Evolutionary conservation across 345 rosid species (phyloP).

Genomic region (Cardamine chenopodiifolia): DNA sequence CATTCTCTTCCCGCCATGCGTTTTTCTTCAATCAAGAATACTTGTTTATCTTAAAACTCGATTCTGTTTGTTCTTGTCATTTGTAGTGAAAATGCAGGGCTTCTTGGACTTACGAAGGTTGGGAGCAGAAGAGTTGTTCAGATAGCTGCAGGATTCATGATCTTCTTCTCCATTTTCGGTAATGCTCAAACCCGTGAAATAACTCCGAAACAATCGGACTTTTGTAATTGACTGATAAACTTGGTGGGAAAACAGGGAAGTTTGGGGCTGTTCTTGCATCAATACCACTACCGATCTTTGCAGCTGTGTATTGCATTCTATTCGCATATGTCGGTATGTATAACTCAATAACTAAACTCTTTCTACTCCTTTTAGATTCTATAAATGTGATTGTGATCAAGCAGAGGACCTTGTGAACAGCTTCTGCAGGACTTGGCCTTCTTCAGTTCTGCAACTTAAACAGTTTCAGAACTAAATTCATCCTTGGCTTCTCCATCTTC

Average conservation of each 20-base stretch:
- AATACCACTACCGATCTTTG: constrained; percentile 77
- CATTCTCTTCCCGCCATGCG: neutral
- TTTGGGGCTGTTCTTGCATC: constrained; percentile 94
- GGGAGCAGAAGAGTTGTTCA: constrained; percentile 86
- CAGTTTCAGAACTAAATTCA: constrained; percentile 82
- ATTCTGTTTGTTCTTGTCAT: constrained; percentile 15
- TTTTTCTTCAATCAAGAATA: neutral
- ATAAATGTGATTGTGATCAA: constrained; percentile 4
- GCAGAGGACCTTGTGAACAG: constrained; percentile 47
- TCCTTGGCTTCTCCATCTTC: constrained; percentile 80
- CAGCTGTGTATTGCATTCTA: constrained; percentile 83
- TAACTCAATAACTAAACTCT: neutral
- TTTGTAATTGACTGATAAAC: neutral
- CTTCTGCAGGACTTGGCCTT: constrained; percentile 75
- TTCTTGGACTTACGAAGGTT: constrained; percentile 77
- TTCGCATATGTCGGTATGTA: constrained; percentile 83
- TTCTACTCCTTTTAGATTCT: neutral
- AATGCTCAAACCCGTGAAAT: constrained; percentile 8
- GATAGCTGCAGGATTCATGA: constrained; percentile 82
- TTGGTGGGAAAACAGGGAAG: constrained; percentile 59
- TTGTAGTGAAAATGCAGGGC: constrained; percentile 87
- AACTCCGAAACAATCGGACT: neutral
- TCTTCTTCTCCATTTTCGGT: constrained; percentile 90
- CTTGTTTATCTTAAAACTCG: constrained; percentile 9
- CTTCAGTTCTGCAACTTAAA: constrained; percentile 89